Conservation (phyloP, 306 rosid species). For the Betula pendula region DNA sequence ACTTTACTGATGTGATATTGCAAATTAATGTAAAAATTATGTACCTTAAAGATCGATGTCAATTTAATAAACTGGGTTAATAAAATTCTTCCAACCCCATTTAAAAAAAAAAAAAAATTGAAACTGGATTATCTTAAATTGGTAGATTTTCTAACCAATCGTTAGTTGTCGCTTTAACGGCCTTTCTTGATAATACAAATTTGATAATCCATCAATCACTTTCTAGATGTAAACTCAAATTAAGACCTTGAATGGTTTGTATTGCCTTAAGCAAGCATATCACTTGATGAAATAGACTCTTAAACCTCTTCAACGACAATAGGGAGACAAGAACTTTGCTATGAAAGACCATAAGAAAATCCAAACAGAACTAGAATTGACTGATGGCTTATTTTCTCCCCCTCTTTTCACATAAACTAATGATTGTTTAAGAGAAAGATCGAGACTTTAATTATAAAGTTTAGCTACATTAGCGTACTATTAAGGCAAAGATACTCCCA, state of each 20-base stretch:
- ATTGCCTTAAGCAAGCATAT: slow-evolving; percentile 25
- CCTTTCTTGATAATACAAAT: not conserved
- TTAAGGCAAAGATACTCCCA: not conserved
- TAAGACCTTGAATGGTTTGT: not conserved
- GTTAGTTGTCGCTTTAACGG: slow-evolving; percentile 19
- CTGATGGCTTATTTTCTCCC: not conserved
- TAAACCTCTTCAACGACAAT: not conserved
- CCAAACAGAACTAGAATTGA: not conserved
- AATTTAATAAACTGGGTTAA: too few species aligned
- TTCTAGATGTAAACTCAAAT: slow-evolving; percentile 27
- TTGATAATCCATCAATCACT: slow-evolving; percentile 42
- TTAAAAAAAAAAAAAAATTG: too few species aligned
- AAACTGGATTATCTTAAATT: slow-evolving; percentile 3
- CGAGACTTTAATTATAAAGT: slow-evolving; percentile 24
- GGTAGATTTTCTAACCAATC: slow-evolving; percentile 19
- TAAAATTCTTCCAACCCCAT: too few species aligned
- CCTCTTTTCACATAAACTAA: not conserved
- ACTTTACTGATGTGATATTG: too few species aligned
- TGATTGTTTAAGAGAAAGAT: not conserved
- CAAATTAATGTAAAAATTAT: too few species aligned
- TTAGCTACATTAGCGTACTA: not conserved
- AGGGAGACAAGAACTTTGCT: not conserved
- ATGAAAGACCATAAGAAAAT: not conserved
- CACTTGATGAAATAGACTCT: slow-evolving; percentile 24
- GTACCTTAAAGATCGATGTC: too few species aligned